A percentile compares a stretch with the other conserved stretches of the same genome.
Conservation (phyloP, 1,139 yeast genomes). For the Suhomyces bolitotheri region DNA sequence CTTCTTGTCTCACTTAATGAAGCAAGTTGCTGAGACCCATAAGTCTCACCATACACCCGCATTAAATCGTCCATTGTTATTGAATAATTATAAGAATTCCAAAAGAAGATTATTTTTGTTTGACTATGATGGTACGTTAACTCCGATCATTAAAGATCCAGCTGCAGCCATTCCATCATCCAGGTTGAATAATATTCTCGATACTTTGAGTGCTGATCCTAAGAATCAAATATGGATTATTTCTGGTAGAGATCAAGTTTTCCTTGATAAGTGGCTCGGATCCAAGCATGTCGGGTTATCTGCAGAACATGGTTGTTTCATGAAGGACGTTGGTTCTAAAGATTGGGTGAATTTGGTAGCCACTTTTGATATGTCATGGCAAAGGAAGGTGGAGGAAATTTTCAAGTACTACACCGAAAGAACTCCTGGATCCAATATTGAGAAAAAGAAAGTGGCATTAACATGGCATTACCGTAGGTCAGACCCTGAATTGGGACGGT, state of each 20-base stretch:
- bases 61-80: slow-evolving; percentile 67
- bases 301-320: slow-evolving; percentile 97
- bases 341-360: slow-evolving; percentile 87
- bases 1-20: slow-evolving; percentile 56
- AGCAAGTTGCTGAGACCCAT: slow-evolving; percentile 47
- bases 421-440: slow-evolving; percentile 89
- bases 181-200: slow-evolving; percentile 60
- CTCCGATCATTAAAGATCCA: slow-evolving; percentile 95
- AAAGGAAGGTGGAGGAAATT: slow-evolving; percentile 69
- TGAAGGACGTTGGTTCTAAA: slow-evolving; percentile 62
- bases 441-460: slow-evolving; percentile 86
- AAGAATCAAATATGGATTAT: slow-evolving; percentile 91
- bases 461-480: slow-evolving; percentile 98
- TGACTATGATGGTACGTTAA: slow-evolving; percentile 96
- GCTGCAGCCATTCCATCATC: slow-evolving; percentile 97
- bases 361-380: slow-evolving; percentile 93
- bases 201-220: slow-evolving; percentile 68
- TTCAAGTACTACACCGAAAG: slow-evolving; percentile 75
- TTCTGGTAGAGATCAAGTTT: slow-evolving; percentile 91
- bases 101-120: slow-evolving; percentile 76
- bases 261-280: slow-evolving; percentile 89
- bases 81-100: slow-evolving; percentile 61
- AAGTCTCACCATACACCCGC: slow-evolving; percentile 75
- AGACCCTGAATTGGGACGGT: slow-evolving; percentile 88
- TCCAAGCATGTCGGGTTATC: slow-evolving; percentile 71